These are phyloP conservation scores for Phytophthora rubi DNA, from an alignment of 352 stramenopile genomes.

Conservation along the genomic window DNA sequence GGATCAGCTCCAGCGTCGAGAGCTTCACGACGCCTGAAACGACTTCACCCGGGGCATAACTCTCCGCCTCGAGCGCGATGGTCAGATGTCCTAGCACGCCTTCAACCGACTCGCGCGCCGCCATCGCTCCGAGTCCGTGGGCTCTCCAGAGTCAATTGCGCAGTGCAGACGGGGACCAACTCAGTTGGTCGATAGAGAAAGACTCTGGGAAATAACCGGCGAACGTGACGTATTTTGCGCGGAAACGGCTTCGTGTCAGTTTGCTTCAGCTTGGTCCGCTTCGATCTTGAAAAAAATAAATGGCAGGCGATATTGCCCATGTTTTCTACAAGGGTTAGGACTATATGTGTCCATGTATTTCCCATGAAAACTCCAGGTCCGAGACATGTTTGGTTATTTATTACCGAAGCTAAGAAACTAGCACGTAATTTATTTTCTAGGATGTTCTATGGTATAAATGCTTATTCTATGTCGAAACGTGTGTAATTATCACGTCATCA, in stretches of 20 bases:
- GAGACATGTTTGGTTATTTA: too few species aligned
- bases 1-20: slow-evolving; percentile 30
- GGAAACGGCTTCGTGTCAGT: slow-evolving; percentile 22
- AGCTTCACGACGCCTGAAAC: slow-evolving; percentile 32
- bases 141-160: slow-evolving; percentile 14
- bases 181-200: slow-evolving; percentile 7
- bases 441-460: too few species aligned
- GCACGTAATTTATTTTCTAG: too few species aligned
- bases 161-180: slow-evolving; percentile 24
- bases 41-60: slow-evolving; percentile 38
- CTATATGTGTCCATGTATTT: too few species aligned
- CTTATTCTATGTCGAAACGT: too few species aligned
- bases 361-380: too few species aligned
- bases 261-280: slow-evolving; percentile 12
- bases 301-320: too few species aligned
- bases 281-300: too few species aligned
- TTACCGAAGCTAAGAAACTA: too few species aligned
- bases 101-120: slow-evolving; percentile 35
- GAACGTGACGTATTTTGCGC: slow-evolving; percentile 21
- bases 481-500: too few species aligned
- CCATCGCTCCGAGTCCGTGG: slow-evolving; percentile 19
- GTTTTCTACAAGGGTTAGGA: too few species aligned
- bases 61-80: slow-evolving; percentile 34
- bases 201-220: slow-evolving; percentile 28
- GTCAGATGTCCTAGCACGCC: slow-evolving; percentile 34